Conservation (phyloP, 192 early-diverging fungal genomes). For the Allomyces javanicus region DNA sequence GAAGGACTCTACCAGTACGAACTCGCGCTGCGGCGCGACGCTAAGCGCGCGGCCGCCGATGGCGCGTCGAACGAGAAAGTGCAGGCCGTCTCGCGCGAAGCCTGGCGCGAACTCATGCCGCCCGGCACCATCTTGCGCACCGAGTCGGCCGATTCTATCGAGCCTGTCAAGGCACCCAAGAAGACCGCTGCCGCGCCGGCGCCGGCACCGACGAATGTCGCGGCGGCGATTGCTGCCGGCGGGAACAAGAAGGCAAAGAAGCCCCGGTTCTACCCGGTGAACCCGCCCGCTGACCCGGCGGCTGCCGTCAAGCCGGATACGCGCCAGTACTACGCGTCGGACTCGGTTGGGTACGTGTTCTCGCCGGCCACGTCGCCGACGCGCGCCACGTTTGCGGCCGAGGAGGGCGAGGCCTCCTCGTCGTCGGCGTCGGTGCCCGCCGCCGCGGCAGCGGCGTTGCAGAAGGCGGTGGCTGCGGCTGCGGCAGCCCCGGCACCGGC, state of each 20-base stretch:
- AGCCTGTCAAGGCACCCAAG: constrained; percentile 5
- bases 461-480: constrained; percentile 9
- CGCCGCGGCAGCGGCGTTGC: constrained; percentile 12
- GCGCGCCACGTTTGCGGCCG: constrained; percentile 24
- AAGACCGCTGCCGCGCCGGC: constrained; percentile 13
- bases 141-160: constrained; percentile 11
- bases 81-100: constrained; percentile 30
- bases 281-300: constrained; percentile 7
- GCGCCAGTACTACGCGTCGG: constrained; percentile 46
- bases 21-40: constrained; percentile 36
- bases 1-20: constrained; percentile 90
- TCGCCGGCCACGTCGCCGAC: constrained; percentile 45
- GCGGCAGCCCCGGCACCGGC: constrained; percentile 12
- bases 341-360: constrained; percentile 53
- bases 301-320: constrained; percentile 27
- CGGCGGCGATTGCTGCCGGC: constrained; percentile 5
- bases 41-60: constrained; percentile 15
- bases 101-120: constrained; percentile 20
- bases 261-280: constrained; percentile 32
- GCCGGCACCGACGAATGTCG: constrained; percentile 3
- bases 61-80: constrained; percentile 27
- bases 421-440: neutral
- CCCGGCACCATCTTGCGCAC: constrained; percentile 14
- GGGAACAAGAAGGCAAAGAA: constrained; percentile 17
- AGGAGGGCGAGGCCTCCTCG: constrained; percentile 16